phyloP scores from a whole-genome alignment of 306 rosid species.

The Dryas drummondii region DNA sequence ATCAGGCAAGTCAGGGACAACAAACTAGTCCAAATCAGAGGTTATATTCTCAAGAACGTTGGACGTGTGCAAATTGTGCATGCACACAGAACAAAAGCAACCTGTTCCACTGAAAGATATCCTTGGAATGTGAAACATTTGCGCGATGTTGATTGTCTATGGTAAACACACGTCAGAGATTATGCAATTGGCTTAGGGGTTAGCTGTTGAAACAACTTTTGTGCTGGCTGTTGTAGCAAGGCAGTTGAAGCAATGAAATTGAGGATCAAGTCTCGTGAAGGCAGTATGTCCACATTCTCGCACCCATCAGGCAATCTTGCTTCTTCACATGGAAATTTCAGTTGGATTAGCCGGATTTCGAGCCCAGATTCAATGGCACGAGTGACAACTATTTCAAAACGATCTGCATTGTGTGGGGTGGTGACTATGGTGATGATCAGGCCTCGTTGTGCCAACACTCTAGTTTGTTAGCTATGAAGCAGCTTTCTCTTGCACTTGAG shows the following conservation, averaged over 20 bases:
- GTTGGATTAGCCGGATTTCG: constrained; percentile 14
- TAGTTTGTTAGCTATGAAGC: constrained; percentile 7
- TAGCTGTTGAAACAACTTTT: constrained; percentile 30
- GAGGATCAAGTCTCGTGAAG: constrained; percentile 32
- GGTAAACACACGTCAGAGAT: constrained; percentile 54
- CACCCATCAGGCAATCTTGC: constrained; percentile 55
- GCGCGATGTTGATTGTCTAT: constrained; percentile 26
- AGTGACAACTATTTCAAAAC: constrained; percentile 7
- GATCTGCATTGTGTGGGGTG: constrained; percentile 26
- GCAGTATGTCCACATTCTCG: constrained; percentile 55
- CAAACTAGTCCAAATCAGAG: constrained; percentile 13
- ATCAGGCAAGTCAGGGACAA: constrained; percentile 22
- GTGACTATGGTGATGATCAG: constrained; percentile 28
- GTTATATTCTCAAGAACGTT: background rate
- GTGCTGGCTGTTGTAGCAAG: constrained; percentile 37
- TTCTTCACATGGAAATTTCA: constrained; percentile 20
- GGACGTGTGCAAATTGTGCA: background rate
- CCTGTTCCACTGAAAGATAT: constrained; percentile 10
- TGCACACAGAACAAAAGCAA: background rate
- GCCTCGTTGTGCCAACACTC: constrained; percentile 26
- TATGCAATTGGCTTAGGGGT: constrained; percentile 57
- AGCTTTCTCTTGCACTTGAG: no score
- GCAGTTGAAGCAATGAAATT: constrained; percentile 28
- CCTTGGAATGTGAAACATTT: constrained; percentile 19
- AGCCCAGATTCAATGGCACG: constrained; percentile 24